Base-by-base conservation (phyloP, 1,139 yeast genomes). In the Petasospora fabianii region DNA sequence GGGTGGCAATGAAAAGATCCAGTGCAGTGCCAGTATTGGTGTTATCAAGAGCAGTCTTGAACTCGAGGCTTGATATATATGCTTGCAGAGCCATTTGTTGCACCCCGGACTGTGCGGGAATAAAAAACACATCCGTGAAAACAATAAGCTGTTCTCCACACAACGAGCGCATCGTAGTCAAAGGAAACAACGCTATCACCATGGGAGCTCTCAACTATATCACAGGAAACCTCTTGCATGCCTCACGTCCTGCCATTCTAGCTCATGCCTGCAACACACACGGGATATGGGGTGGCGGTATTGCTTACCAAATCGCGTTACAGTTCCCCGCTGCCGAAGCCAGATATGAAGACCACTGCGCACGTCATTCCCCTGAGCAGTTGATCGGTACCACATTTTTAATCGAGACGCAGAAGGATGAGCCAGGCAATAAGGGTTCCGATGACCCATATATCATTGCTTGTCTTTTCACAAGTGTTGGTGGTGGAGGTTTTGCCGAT, bases 1-100 rank as follows among this genome's bases (percentile, higher is more conserved):
- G 57, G 99, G 98, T 10, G 97, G 98, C 2, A 85, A 80, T 56
- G 97, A 90, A 48, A 83, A 80, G 59, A 77, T 94, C 30, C 97
- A 92, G 56, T 75, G 88, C 34, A 84, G 94, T 55, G 97, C 97
- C 3, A 79, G 86, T 41, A 84, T 94, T 43, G 97, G 96, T 0
- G 87, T 83, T 10, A 79, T 92, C 30, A 90, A 90, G 60, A 68
- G 66, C 11, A 54, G 64, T 24, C 53, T 66, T 38, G 67, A 64
- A 41, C 41, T 56, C 13, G 65, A 65, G 43, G 56, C 51, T 6
- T 35, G 15, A 24, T 13, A 15, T 4, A 7, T 10, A 12, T 17
- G 24, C 14, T 28, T 3, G 12, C 8, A 12, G 4, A 16, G 10
- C 5, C 18, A 8, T 5, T 14, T 19, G 14, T 7, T 6, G 13